Conservation (phyloP, 495 filamentous ascomycete species). For the Polyplosphaeria fusca region DNA sequence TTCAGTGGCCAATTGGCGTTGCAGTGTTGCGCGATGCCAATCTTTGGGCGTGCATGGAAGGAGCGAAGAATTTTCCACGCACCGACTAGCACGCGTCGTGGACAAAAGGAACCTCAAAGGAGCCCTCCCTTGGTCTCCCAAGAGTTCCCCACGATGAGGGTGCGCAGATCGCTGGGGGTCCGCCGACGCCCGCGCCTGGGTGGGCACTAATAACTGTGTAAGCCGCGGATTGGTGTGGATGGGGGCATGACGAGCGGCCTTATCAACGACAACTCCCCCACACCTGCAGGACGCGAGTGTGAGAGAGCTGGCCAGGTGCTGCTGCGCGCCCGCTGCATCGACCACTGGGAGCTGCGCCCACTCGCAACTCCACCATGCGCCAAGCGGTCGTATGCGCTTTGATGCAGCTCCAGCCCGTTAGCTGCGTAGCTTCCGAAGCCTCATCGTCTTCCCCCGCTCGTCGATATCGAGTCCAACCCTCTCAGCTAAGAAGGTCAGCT, state of each 20-base stretch:
- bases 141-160: background rate
- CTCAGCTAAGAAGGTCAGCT: conserved; percentile 18
- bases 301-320: background rate
- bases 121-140: background rate
- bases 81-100: background rate
- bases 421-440: background rate
- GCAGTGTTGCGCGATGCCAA: background rate
- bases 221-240: background rate
- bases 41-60: conserved; percentile 3
- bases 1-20: background rate
- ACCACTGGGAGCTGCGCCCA: background rate
- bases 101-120: background rate
- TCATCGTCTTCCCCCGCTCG: conserved; percentile 11
- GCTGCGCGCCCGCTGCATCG: background rate
- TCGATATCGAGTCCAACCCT: background rate
- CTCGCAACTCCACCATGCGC: conserved; percentile 2
- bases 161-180: background rate
- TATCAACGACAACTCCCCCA: conserved; percentile 17
- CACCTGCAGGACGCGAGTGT: background rate
- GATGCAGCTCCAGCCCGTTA: conserved; percentile 6
- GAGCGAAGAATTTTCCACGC: background rate
- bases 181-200: background rate
- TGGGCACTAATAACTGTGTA: background rate
- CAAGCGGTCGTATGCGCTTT: conserved; percentile 20
- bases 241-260: no score